These are phyloP conservation scores for Saturnispora bothae DNA, from an alignment of 805 yeast genomes.

Conservation along the genomic window DNA sequence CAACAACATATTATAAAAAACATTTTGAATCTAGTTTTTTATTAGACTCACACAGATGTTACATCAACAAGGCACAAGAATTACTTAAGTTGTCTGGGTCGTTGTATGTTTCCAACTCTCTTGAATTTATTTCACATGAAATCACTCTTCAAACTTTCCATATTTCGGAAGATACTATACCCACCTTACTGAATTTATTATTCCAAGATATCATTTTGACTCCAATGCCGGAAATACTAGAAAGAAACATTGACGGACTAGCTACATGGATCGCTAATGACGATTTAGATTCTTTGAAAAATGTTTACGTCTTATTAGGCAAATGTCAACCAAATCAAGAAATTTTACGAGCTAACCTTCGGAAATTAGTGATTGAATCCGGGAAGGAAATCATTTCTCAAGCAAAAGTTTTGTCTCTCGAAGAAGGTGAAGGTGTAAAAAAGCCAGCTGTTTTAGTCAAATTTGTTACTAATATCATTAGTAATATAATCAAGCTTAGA, in stretches of 20 bases:
- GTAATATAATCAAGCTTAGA: constrained; percentile 41
- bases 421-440: constrained; percentile 10
- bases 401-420: constrained; percentile 20
- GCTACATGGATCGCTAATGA: constrained; percentile 44
- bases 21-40: constrained; percentile 60
- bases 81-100: constrained; percentile 37
- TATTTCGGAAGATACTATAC: constrained; percentile 42
- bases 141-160: constrained; percentile 43
- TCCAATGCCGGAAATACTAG: constrained; percentile 46
- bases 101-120: constrained; percentile 41
- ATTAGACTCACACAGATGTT: constrained; percentile 44
- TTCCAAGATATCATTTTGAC: constrained; percentile 48
- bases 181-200: constrained; percentile 45
- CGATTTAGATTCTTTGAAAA: constrained; percentile 31
- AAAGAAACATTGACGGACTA: constrained; percentile 45
- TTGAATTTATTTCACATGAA: constrained; percentile 52
- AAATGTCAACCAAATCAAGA: constrained; percentile 45
- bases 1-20: constrained; percentile 45
- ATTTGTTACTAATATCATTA: constrained; percentile 62
- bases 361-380: constrained; percentile 34
- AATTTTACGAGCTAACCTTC: constrained; percentile 38
- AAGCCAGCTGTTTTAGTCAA: constrained; percentile 22
- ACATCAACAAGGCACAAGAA: constrained; percentile 35
- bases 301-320: constrained; percentile 39
- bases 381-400: constrained; percentile 32